phyloP scores from a whole-genome alignment of 2,329 filamentous ascomycete species.

The Periglandula ipomoeae region DNA sequence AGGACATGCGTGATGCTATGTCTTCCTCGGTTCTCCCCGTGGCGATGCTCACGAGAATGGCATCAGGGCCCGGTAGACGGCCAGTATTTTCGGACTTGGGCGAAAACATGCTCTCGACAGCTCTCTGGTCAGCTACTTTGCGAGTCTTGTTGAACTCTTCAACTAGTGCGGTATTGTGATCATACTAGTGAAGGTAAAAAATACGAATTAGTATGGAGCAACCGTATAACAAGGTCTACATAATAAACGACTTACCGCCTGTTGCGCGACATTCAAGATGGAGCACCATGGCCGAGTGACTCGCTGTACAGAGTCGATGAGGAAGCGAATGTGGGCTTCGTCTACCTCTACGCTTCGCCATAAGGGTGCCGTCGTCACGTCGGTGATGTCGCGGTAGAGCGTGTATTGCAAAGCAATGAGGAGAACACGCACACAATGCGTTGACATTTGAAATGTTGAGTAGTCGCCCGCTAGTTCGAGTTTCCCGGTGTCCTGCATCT shows the following conservation, averaged over 20 bases:
- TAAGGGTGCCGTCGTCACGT: constrained; percentile 27
- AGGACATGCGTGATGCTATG: constrained; percentile 6
- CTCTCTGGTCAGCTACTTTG: constrained; percentile 17
- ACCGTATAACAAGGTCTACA: not conserved
- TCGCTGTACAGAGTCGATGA: constrained; percentile 25
- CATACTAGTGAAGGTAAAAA: constrained; percentile 13
- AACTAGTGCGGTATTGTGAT: constrained; percentile 19
- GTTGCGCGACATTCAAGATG: constrained; percentile 18
- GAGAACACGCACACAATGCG: constrained; percentile 23
- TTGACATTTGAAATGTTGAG: constrained; percentile 22
- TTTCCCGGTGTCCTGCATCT: constrained; percentile 14
- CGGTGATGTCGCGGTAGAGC: constrained; percentile 24
- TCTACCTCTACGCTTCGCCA: constrained; percentile 23
- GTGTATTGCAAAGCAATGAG: constrained; percentile 26
- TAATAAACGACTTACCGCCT: constrained; percentile 15
- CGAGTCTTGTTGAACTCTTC: constrained; percentile 23
- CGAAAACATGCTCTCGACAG: constrained; percentile 6
- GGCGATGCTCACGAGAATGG: constrained; percentile 18
- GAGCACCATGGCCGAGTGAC: constrained; percentile 24
- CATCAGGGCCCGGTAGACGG: constrained; percentile 16
- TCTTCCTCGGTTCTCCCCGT: constrained; percentile 14
- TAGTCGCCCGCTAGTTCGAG: constrained; percentile 21
- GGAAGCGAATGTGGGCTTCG: constrained; percentile 21
- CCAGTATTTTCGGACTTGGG: constrained; percentile 10
- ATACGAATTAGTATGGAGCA: not conserved